Base-by-base conservation (phyloP, 202 grass and related monocot genomes). In the Setaria viridis region DNA sequence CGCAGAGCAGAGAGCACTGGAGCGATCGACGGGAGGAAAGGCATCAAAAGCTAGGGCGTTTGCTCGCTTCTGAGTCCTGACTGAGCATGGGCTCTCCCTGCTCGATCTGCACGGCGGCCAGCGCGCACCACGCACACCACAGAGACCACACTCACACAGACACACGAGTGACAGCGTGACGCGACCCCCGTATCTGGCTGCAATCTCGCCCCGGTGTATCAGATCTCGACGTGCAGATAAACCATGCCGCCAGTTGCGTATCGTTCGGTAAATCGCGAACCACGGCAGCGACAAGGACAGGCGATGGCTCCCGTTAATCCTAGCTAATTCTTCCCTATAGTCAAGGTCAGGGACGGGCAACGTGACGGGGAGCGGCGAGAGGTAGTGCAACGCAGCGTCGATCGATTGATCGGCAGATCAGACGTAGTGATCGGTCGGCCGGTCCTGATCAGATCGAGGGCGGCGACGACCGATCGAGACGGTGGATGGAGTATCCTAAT, bases 191-290 rank as follows among this genome's bases (percentile, higher is more conserved):
- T 55, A 67, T 76, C 70, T 55, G 17, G 34, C 20, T 20, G 21
- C 42, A 2, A 89, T 68, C 81, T 67, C 33, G 5, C 6, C 29
- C 53, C n/a, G 53, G 14, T 47, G 43, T 19, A 62, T 54, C 77
- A 21, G 62, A 76, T 10, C 29, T 76, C 45, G 77, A 85, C 87
- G 25, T 43, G 76, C 10, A 59, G 45, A 49, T 56, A 33, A 80
- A 34, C 4, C 56, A 64, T 56, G 4, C 43, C 14, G 13, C 78
- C 48, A 77, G 55, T 62, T 43, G 72, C 11, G 63, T 69, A 2
- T 34, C 15, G 51, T 2, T 53, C 34, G 17, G 43, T 46, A 48
- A 48, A 57, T 6, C 30, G 30, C 63, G 48, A 16, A n/a, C 34
- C 25, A 25, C 25, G 25, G 25, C 25, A 25, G 25, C 62, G 82